These are phyloP conservation scores for Hyphopichia khmerensis DNA, from an alignment of 1,139 yeast genomes.

Conservation along the genomic window DNA sequence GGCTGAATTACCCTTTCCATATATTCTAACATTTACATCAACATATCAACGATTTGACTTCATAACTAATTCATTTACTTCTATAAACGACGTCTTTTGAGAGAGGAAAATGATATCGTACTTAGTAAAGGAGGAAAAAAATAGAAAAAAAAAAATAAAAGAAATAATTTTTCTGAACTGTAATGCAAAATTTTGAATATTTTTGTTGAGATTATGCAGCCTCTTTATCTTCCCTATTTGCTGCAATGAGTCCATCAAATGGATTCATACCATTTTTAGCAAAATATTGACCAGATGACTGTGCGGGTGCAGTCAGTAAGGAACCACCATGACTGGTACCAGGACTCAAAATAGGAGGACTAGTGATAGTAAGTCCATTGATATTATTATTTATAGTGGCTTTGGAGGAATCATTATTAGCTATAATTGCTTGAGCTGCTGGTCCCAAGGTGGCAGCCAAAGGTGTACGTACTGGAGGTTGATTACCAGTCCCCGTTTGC, in stretches of 20 bases:
- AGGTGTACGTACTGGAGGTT: slow-evolving; percentile 32
- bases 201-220: too few relatives aligned
- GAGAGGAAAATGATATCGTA: background rate
- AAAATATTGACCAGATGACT: slow-evolving; percentile 35
- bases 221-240: slow-evolving; percentile 14
- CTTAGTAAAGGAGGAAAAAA: slow-evolving; percentile 1
- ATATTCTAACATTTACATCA: too few relatives aligned
- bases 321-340: slow-evolving; percentile 10
- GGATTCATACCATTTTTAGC: slow-evolving; percentile 43
- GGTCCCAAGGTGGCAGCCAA: slow-evolving; percentile 31
- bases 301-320: slow-evolving; percentile 34
- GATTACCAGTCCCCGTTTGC: slow-evolving; percentile 4
- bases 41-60: too few relatives aligned
- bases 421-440: slow-evolving; percentile 22
- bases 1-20: too few relatives aligned
- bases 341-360: slow-evolving; percentile 18
- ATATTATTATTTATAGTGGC: background rate
- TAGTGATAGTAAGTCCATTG: background rate
- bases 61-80: too few relatives aligned
- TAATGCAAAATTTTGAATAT: too few relatives aligned
- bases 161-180: too few relatives aligned
- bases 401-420: slow-evolving; percentile 4
- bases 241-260: slow-evolving; percentile 41
- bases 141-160: background rate
- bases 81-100: background rate